Evolutionary conservation across 1,284 basidiomycete species (phyloP).

Genomic region (Pterula multifida): DNA sequence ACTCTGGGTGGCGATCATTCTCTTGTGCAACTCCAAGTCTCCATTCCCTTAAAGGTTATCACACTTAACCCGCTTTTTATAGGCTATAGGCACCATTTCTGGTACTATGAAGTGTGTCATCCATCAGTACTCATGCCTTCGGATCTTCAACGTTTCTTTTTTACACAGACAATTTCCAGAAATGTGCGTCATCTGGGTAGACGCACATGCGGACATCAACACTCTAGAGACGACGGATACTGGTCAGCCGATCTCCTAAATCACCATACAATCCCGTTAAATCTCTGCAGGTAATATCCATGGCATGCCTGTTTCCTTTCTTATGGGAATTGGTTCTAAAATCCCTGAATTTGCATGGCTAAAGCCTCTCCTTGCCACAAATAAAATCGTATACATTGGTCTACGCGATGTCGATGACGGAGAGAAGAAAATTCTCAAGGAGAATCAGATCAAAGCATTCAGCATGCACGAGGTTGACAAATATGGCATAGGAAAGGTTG

Average conservation of each 20-base stretch:
- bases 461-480: constrained; percentile 98
- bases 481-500: constrained; percentile 90
- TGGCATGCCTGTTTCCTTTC: constrained; percentile 96
- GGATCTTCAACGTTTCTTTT: background rate
- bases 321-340: constrained; percentile 58
- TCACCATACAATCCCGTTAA: constrained; percentile 2
- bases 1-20: constrained; percentile 98
- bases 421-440: constrained; percentile 81
- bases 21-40: constrained; percentile 55
- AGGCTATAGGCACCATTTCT: constrained; percentile 89
- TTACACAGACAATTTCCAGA: constrained; percentile 49
- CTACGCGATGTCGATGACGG: constrained; percentile 87
- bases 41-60: constrained; percentile 6
- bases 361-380: constrained; percentile 57
- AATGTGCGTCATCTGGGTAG: constrained; percentile 86
- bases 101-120: constrained; percentile 59
- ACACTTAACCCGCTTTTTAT: constrained; percentile 8
- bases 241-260: constrained; percentile 28
- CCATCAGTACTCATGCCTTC: background rate
- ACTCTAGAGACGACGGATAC: constrained; percentile 77
- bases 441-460: constrained; percentile 88
- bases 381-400: constrained; percentile 87
- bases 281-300: constrained; percentile 74
- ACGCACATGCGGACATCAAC: constrained; percentile 94
- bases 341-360: constrained; percentile 72